Evolutionary conservation across 768 basidiomycete genomes (phyloP).

Genomic region (Coprinellus aureogranulatus): DNA sequence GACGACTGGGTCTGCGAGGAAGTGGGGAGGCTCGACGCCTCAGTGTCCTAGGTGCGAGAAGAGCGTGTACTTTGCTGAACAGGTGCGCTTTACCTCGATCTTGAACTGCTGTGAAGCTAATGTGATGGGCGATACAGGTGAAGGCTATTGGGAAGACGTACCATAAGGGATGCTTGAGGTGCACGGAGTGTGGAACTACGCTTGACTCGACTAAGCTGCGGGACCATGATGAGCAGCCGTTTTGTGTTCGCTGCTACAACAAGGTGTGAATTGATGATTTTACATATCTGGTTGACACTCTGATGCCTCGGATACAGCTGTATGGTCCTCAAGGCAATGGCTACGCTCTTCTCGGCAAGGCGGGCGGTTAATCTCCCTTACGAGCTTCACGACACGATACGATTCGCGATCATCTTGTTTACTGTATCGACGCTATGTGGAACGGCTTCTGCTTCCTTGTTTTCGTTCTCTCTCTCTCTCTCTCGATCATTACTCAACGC

Average conservation of each 20-base stretch:
- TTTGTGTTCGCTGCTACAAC: slow-evolving; percentile 70
- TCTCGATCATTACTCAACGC: no score
- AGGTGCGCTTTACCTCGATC: slow-evolving; percentile 38
- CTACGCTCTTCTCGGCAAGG: slow-evolving; percentile 64
- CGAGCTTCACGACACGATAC: no score
- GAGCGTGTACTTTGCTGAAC: slow-evolving; percentile 85
- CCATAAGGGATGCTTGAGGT: slow-evolving; percentile 77
- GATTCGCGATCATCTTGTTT: no score
- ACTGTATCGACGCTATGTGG: no score
- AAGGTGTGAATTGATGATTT: no score
- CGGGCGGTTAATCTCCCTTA: slow-evolving; percentile 31
- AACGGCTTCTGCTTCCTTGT: no score
- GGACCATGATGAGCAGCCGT: slow-evolving; percentile 72
- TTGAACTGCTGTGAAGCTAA: neutral
- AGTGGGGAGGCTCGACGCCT: slow-evolving; percentile 60
- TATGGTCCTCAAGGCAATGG: slow-evolving; percentile 46
- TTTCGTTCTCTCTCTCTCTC: no score
- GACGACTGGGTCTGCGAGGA: slow-evolving; percentile 33
- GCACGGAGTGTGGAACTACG: slow-evolving; percentile 62
- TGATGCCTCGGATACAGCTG: neutral
- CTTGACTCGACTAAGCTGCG: slow-evolving; percentile 73
- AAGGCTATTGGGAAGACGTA: slow-evolving; percentile 80
- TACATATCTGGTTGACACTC: no score
- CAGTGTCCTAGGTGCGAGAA: slow-evolving; percentile 67
- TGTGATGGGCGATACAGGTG: slow-evolving; percentile 43